phyloP scores from a whole-genome alignment of 1,139 yeast species.

The Geotrichum citri-aurantii region DNA sequence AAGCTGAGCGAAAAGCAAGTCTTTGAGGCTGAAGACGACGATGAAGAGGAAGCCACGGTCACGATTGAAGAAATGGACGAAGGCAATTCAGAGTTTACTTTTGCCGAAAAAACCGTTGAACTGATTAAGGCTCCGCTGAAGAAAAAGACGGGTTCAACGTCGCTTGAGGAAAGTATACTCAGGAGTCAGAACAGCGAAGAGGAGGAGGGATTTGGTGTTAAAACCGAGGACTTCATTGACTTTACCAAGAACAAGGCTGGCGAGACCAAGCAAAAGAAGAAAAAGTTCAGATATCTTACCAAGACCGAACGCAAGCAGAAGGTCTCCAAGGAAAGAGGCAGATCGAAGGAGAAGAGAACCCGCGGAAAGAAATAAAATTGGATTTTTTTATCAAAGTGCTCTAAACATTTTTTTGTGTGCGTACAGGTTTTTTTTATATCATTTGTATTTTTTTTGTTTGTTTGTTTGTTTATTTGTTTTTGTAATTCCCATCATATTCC shows the following conservation, averaged over 20 bases:
- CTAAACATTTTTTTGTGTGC: background rate
- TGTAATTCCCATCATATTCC: background rate
- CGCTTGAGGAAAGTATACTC: slow-evolving; percentile 26
- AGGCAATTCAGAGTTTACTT: slow-evolving; percentile 29
- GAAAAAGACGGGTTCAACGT: slow-evolving; percentile 32
- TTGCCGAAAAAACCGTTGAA: slow-evolving; percentile 30
- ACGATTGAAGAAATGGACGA: slow-evolving; percentile 15
- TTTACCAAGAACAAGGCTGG: background rate
- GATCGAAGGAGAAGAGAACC: slow-evolving; percentile 21
- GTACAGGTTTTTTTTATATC: background rate
- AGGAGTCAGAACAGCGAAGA: background rate
- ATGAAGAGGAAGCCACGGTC: slow-evolving; percentile 25
- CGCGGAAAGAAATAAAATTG: slow-evolving; percentile 1
- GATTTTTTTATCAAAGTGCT: background rate
- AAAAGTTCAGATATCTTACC: slow-evolving; percentile 81
- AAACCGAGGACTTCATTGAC: background rate
- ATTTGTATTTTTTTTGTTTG: background rate
- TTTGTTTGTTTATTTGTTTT: background rate
- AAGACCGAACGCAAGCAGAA: slow-evolving; percentile 71
- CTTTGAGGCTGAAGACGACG: slow-evolving; percentile 22
- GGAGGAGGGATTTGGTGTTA: background rate
- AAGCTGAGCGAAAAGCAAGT: background rate
- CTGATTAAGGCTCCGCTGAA: slow-evolving; percentile 35
- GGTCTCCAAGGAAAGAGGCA: slow-evolving; percentile 49
- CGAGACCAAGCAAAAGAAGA: slow-evolving; percentile 49